These are phyloP conservation scores for Atalantia buxifolia DNA, from an alignment of 345 rosid genomes.

Conservation along the genomic window DNA sequence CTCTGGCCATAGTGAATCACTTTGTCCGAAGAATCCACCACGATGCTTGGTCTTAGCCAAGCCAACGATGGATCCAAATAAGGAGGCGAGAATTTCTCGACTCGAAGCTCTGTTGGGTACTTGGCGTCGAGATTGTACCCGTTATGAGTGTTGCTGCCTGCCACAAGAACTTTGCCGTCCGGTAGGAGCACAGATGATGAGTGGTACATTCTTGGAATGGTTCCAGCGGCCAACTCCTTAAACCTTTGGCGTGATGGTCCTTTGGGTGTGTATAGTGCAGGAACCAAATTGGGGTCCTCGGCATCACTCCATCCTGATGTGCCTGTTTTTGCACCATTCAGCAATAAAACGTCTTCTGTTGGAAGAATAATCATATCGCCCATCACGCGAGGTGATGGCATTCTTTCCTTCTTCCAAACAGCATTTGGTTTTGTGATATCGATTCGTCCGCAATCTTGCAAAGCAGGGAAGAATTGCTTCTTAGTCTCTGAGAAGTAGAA, in stretches of 20 bases:
- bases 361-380: slow-evolving; percentile 78
- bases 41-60: slow-evolving; percentile 32
- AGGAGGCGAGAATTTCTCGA: slow-evolving; percentile 74
- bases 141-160: slow-evolving; percentile 66
- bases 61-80: slow-evolving; percentile 45
- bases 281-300: slow-evolving; percentile 58
- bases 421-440: slow-evolving; percentile 40
- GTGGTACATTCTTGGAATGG: slow-evolving; percentile 71
- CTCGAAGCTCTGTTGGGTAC: slow-evolving; percentile 67
- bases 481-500: slow-evolving; percentile 18
- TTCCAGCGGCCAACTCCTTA: slow-evolving; percentile 28
- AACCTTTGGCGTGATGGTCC: slow-evolving; percentile 28
- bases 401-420: slow-evolving; percentile 52
- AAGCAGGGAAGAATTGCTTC: slow-evolving; percentile 41
- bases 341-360: slow-evolving; percentile 56
- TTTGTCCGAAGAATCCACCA: background rate
- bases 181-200: slow-evolving; percentile 49
- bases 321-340: slow-evolving; percentile 74
- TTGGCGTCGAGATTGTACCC: slow-evolving; percentile 50
- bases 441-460: slow-evolving; percentile 61
- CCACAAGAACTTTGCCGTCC: slow-evolving; percentile 58
- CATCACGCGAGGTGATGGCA: slow-evolving; percentile 73
- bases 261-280: slow-evolving; percentile 40
- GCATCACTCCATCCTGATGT: slow-evolving; percentile 69
- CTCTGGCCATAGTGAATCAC: slow-evolving; percentile 26